phyloP scores from a whole-genome alignment of 805 yeast species.

The Hanseniaspora hatyaiensis region DNA sequence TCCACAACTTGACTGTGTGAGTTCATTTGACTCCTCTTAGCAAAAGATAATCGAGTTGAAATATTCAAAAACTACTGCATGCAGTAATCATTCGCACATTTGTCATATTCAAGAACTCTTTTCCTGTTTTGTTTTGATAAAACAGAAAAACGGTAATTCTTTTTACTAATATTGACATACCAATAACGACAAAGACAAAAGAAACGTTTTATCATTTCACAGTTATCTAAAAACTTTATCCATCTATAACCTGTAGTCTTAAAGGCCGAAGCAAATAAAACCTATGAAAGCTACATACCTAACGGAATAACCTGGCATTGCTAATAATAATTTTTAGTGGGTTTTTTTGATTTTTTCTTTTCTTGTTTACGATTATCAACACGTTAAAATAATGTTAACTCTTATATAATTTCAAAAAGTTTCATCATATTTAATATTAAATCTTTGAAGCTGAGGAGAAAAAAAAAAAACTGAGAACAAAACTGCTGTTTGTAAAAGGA shows the following conservation, averaged over 20 bases:
- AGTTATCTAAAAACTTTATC: constrained; percentile 7
- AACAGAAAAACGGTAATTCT: not conserved
- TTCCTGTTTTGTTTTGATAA: no score
- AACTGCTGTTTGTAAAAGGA: not conserved
- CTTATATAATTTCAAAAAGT: not conserved
- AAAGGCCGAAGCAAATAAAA: not conserved
- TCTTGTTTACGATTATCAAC: not conserved
- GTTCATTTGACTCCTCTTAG: not conserved
- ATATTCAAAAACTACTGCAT: not conserved
- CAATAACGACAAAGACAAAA: constrained; percentile 1
- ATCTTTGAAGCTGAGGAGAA: not conserved
- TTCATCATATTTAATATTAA: not conserved
- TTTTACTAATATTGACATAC: no score
- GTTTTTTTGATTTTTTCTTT: not conserved
- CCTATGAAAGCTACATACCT: constrained; percentile 57
- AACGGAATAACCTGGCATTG: constrained; percentile 97
- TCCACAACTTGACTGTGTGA: not conserved
- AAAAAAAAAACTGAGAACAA: not conserved
- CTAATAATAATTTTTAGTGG: constrained; percentile 24
- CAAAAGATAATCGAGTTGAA: constrained; percentile 1
- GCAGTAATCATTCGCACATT: no score
- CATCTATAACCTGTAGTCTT: not conserved
- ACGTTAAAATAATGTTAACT: no score
- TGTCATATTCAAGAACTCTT: not conserved
- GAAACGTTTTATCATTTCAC: constrained; percentile 15